phyloP scores from a whole-genome alignment of 208 protist genomes.

The Leishmania lainsoni region DNA sequence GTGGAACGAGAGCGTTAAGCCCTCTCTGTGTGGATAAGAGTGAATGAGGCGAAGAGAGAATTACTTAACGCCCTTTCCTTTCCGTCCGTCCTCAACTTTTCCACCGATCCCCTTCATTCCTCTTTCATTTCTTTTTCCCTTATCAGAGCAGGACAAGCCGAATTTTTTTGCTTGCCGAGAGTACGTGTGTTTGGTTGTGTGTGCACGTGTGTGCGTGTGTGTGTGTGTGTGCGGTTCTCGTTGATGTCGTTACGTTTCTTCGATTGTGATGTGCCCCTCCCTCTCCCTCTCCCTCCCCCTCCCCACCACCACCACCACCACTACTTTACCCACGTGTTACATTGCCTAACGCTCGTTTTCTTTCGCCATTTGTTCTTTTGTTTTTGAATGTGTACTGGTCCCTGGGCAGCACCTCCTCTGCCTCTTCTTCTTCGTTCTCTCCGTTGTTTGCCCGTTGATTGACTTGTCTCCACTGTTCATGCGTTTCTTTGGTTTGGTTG shows the following conservation, averaged over 20 bases:
- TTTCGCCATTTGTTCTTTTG: not conserved
- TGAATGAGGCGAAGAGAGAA: not conserved
- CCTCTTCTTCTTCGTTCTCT: not conserved
- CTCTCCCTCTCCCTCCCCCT: not conserved
- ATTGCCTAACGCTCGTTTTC: not conserved
- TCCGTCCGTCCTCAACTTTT: not conserved
- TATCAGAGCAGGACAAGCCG: not conserved
- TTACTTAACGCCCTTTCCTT: not conserved
- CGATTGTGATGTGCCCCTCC: not conserved
- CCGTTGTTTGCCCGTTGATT: not conserved
- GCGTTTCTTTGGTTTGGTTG: conserved; percentile 9
- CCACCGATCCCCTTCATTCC: not conserved
- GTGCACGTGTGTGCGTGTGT: not conserved
- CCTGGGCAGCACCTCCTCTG: not conserved
- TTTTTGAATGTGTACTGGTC: not conserved
- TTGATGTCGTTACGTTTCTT: not conserved
- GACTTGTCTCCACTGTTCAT: conserved; percentile 3
- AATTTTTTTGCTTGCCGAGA: not conserved
- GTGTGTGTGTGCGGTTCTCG: conserved; percentile 4
- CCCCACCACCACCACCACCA: not conserved
- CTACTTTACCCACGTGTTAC: not conserved
- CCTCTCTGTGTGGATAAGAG: not conserved
- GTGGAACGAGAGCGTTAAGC: not conserved
- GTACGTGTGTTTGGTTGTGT: not conserved
- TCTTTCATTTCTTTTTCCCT: not conserved